Evolutionary conservation across 208 protist genomes (phyloP), one percentile per base, ranked within the genome.

Genomic region (Leishmania major): DNA sequence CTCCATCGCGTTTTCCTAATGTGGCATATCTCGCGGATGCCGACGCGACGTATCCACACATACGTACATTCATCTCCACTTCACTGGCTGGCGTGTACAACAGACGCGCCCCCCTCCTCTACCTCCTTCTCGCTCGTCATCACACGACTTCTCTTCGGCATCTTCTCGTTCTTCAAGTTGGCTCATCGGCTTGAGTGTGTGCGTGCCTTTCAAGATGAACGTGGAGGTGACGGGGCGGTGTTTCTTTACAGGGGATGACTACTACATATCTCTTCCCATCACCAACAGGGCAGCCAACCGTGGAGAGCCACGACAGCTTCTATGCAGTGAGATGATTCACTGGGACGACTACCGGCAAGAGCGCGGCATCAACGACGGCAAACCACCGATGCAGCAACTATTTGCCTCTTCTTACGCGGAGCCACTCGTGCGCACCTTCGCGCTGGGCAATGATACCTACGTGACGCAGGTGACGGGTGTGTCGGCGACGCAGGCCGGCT

Each of bases 281-380:
- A 66, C 80, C 1, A 84, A 83, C 79, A 84, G 71, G 55, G 79
- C 79, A 31, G 75, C 53, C 3, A 79, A 84, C 47, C 64, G 55
- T 37, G 82, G 71, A 3, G 78, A 84, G 74, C 73, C 62, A 25
- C 77, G 82, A 67, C 86, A 84, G 69, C 35, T 62, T 13, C 74
- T 88, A 35, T 95, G 80, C 62, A 85, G 86, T 25, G 91, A 96
- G 78, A 96, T 96, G 93, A 78, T 94, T 45, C 91, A 95, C 84
- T 96, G 93, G 92, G 93, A 96, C 74, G 90, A 96, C 59, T 93
- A 92, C 75, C 76, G 87, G 15, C 51, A 78, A 43, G 51, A 64
- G 19, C 84, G 62, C 51, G 84, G 81, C 43, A 85, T 94, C 60
- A 83, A 89, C 69, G 91, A 93, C 74, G 88, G 89, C 31, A 94